Base-by-base conservation (phyloP, 306 rosid genomes). In the barrel medic (Medicago truncatula) region DNA sequence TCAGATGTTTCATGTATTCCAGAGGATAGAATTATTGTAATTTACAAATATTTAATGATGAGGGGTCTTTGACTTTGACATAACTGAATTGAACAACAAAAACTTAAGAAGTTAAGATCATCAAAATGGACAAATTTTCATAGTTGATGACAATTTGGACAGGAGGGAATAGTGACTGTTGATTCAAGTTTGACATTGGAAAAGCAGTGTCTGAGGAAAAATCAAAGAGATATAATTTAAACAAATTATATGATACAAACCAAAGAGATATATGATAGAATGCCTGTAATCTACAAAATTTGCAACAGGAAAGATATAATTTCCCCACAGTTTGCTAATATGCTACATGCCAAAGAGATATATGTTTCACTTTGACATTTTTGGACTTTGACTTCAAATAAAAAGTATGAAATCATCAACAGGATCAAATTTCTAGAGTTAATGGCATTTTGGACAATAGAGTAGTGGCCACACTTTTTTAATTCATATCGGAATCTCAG, bases 21-120 rank as follows among this genome's bases (percentile, higher is more conserved):
- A 16, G 75, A 68, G n/a, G 75, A 41, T 11, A 67, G 68, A 56
- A 40, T 40, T 58, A 52, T 65, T 25, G 17, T 11, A 44, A 74
- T 60, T 43, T 63, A 12, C 63, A 75, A 47, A 73, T 4, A 23
- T 8, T 25, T 20, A 23, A 52, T 40, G 52, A 17, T 50, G 28
- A 2, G 67, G 28, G 16, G 39, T 59, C 13, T 6, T 72, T 72
- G 68, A 65, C 54, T 25, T 54, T 21, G 20, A 62, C 57, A 61
- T 50, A 17, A 61, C 40, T 25, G 31, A 38, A 50, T 78, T 65
- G 41, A 50, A 39, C 34, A 39, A 47, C 66, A 25, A 38, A 57
- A 62, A 50, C 57, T 50, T 50, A 15, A 50, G 21, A 50, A 50
- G 56, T 14, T 50, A n/a, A n/a, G 20, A 50, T 50, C 9, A 9